Evolutionary conservation across 2,329 filamentous ascomycete species (phyloP), one percentile per base, ranked within the genome.

Genomic region (Trichoderma polysporum): DNA sequence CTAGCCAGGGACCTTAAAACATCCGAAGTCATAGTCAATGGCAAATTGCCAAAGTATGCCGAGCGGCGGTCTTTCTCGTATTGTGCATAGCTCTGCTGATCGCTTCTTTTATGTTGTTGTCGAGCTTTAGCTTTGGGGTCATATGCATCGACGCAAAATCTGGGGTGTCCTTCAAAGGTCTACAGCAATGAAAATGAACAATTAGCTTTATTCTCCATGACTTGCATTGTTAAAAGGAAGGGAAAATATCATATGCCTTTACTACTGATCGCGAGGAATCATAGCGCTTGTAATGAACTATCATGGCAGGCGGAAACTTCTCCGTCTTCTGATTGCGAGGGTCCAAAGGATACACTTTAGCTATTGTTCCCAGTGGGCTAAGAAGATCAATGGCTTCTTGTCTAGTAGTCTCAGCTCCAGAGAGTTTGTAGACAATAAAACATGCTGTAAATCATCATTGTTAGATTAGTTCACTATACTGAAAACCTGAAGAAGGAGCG

Each of bases 271-370:
- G 80, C 27, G 76, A 77, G 3, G 82, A 76, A 67, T 88, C 83
- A 58, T 85, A 88, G 69, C 79, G 79, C 47, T 78, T 75, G 68
- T 84, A 88, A 29, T 82, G 79, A 33, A 86, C 80, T 5, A 86
- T 69, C 1, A 86, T 77, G 2, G 79, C 76, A 12, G 74, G 74
- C 6, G 78, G 75, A 8, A 83, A 71, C 0, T 73, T 71, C 64
- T 82, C 74, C 7, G 72, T 70, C 50, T 22, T 77, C 73, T 7
- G 85, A 69, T 10, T 71, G 60, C 65, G 82, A 78, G 10, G 79
- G 75, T 65, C 76, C 79, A 52, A 71, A 53, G 63, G 35, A 50
- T 52, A 52, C n/a, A 53, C 63, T 4, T 60, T 53, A 6, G 47
- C 71, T 22, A 88, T 75, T 0, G 78, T 72, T 1, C 86, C 86